These are phyloP conservation scores for Knufia petricola DNA, from an alignment of 2,329 filamentous ascomycete species.

Conservation along the genomic window DNA sequence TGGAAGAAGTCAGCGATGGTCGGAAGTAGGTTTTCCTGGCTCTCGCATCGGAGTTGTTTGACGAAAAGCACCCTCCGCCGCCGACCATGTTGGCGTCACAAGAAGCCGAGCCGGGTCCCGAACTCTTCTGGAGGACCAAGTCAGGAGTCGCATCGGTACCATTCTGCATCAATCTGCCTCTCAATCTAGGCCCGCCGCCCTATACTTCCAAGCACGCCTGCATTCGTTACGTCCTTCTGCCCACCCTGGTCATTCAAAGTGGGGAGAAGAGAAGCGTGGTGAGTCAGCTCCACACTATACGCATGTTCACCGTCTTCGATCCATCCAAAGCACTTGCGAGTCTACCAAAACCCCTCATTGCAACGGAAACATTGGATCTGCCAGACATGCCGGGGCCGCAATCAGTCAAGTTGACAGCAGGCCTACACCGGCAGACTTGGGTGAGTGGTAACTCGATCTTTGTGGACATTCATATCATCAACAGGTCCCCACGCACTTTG, in stretches of 20 bases:
- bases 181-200: slow-evolving; percentile 46
- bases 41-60: slow-evolving; percentile 43
- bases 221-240: slow-evolving; percentile 42
- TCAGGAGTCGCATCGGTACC: slow-evolving; percentile 40
- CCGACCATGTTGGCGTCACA: slow-evolving; percentile 40
- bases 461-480: slow-evolving; percentile 44
- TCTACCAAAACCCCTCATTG: slow-evolving; percentile 31
- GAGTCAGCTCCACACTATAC: slow-evolving; percentile 41
- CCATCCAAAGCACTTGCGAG: slow-evolving; percentile 47
- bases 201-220: slow-evolving; percentile 43
- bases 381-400: slow-evolving; percentile 34
- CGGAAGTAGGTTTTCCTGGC: slow-evolving; percentile 42
- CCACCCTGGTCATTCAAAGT: slow-evolving; percentile 39
- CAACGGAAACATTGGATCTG: slow-evolving; percentile 36
- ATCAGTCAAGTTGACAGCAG: slow-evolving; percentile 41
- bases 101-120: slow-evolving; percentile 24
- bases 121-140: slow-evolving; percentile 39
- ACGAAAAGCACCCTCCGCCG: slow-evolving; percentile 42
- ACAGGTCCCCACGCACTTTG: slow-evolving; percentile 39
- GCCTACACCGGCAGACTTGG: slow-evolving; percentile 49
- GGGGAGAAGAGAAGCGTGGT: slow-evolving; percentile 41
- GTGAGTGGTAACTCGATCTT: slow-evolving; percentile 48
- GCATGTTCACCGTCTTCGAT: slow-evolving; percentile 46
- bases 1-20: slow-evolving; percentile 41
- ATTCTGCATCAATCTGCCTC: slow-evolving; percentile 44